Evolutionary conservation across 1,284 basidiomycete genomes (phyloP), one percentile per base, ranked within the genome.

Genomic region (Tilletia horrida): DNA sequence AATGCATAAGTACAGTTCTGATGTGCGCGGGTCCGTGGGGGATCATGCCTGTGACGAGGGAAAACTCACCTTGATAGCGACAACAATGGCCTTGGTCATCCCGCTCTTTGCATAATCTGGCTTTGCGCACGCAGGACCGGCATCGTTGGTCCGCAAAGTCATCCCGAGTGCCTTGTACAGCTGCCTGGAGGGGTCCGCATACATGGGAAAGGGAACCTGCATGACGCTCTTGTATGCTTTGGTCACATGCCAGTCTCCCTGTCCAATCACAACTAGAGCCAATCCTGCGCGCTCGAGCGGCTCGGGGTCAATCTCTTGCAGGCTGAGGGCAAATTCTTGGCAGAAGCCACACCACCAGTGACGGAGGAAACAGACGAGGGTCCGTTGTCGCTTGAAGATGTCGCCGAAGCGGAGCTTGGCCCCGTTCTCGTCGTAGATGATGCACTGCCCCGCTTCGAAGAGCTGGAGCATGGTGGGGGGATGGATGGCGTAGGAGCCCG

Each of bases 291-390:
- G 84, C 57, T 87, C 85, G 61, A 90, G 84, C 3, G 85, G 84
- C 55, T 85, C 85, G 11, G 84, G 83, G 62, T 87, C 83, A 45
- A 88, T 84, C 57, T 85, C 84, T 21, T 84, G 79, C 67, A 93
- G 84, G 42, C 88, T 88, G 65, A 87, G 85, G 84, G 93, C 87
- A 81, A 93, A 95, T 78, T 93, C 90, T 78, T 92, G 90, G 80
- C 90, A 91, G 40, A 88, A 83, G 2, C 89, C 88, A 75, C 91
- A 93, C 73, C 82, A 83, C 82, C 82, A 82, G 76, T 78, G 75
- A 9, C 79, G 77, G 18, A 85, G 83, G 70, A 85, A 85, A 61
- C 84, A 78, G 64, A 93, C 88, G 67, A 93, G 85, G 0, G 89
- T 90, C 78, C 85, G 86, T 76, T 86, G 85, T 11, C 84, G 83